These are phyloP conservation scores for Durio zibethinus DNA, from an alignment of 345 rosid species.

Conservation along the genomic window DNA sequence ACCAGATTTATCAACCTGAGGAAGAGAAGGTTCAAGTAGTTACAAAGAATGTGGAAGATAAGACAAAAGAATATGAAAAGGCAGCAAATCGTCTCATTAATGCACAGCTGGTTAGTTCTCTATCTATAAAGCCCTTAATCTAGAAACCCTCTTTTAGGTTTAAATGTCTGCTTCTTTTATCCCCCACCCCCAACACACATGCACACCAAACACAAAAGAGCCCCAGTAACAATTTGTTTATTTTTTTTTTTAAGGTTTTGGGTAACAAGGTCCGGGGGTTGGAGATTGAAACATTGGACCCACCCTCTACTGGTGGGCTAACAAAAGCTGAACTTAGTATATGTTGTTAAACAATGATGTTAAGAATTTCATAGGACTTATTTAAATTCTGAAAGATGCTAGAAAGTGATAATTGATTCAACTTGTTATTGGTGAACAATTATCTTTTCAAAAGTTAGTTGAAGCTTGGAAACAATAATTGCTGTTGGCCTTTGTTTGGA, in stretches of 20 bases:
- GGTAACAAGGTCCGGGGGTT: not conserved
- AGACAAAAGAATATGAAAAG: constrained; percentile 58
- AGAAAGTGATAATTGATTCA: not conserved
- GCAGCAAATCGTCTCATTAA: constrained; percentile 74
- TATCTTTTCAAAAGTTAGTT: not conserved
- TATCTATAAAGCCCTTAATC: constrained; percentile 14
- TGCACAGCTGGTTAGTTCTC: constrained; percentile 57
- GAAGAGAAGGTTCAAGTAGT: constrained; percentile 81
- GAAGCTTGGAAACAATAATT: constrained; percentile 3
- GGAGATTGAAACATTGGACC: not conserved
- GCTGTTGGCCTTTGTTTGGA: not conserved
- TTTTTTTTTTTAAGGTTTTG: no score
- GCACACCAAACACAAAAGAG: not conserved
- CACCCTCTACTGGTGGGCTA: not conserved
- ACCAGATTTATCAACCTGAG: constrained; percentile 62
- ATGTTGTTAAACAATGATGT: not conserved
- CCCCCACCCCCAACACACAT: not conserved
- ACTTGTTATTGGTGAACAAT: not conserved
- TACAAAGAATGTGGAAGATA: constrained; percentile 42
- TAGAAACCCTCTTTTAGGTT: not conserved
- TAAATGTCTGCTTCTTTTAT: no score
- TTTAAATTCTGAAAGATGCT: not conserved
- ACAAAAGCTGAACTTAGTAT: not conserved
- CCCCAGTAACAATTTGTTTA: not conserved
- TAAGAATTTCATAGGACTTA: not conserved